A percentile compares a stretch with the other conserved stretches of the same genome.
Conservation (phyloP, 2,329 filamentous ascomycete genomes). For the Sclerotinia nivalis region DNA sequence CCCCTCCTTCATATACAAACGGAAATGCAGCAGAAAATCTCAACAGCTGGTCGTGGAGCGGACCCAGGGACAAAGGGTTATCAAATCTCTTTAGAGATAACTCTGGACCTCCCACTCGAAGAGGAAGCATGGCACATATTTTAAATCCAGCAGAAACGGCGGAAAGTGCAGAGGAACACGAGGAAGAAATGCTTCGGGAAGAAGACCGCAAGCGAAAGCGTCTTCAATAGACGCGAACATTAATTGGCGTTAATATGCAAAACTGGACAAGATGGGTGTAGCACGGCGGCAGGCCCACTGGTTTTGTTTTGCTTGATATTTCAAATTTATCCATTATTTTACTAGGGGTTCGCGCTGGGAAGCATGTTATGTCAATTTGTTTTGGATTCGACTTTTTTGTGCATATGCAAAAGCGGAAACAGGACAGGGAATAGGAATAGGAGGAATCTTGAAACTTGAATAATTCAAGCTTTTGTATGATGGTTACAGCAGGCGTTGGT, state of each 20-base stretch:
- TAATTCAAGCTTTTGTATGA: constrained; percentile 10
- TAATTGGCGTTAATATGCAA: not conserved
- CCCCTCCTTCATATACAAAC: constrained; percentile 38
- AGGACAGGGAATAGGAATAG: not conserved
- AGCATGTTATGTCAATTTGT: not conserved
- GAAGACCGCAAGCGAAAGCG: constrained; percentile 64
- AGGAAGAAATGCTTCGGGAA: constrained; percentile 58
- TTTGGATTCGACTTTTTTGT: not conserved
- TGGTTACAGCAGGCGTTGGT: constrained; percentile 8
- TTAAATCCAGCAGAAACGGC: constrained; percentile 69
- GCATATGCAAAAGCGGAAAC: not conserved
- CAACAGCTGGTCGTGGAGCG: constrained; percentile 41
- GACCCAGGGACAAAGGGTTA: constrained; percentile 36
- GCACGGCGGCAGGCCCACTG: not conserved
- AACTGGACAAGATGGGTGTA: not conserved
- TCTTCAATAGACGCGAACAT: constrained; percentile 37
- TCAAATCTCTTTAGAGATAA: constrained; percentile 45
- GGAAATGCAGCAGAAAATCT: constrained; percentile 38
- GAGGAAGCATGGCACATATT: constrained; percentile 72
- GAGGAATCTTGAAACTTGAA: not conserved
- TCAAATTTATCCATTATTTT: not conserved
- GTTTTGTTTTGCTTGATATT: not conserved
- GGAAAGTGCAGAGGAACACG: constrained; percentile 64
- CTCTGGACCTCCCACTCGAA: constrained; percentile 61
- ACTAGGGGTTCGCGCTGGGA: not conserved